Conservation (phyloP, 306 rosid genomes). For the Trichosanthes truncata region DNA sequence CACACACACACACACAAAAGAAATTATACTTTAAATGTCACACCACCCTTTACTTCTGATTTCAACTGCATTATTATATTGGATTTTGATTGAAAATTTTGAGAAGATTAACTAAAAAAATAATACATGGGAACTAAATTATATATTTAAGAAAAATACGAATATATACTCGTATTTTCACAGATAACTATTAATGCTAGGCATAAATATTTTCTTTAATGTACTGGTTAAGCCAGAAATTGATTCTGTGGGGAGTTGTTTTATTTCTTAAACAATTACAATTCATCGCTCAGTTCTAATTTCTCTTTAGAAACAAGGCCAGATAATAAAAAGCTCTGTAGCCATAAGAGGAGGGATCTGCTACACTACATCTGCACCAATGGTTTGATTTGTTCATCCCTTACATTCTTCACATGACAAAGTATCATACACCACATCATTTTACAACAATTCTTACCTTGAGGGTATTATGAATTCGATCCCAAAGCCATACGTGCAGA, state of each 20-base stretch:
- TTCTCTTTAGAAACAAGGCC: constrained; percentile 85
- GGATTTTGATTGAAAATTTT: background rate
- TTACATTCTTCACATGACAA: background rate
- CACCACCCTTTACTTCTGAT: too few species aligned
- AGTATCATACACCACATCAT: background rate
- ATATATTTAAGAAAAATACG: too few species aligned
- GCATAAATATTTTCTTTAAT: background rate
- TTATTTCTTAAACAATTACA: constrained; percentile 64
- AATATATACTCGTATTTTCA: background rate
- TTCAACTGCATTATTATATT: background rate
- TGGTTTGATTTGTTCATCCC: background rate
- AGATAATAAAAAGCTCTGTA: constrained; percentile 73
- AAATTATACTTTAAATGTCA: too few species aligned
- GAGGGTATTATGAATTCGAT: constrained; percentile 90
- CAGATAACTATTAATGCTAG: background rate
- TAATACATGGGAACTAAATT: background rate
- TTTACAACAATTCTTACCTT: constrained; percentile 45
- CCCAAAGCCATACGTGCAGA: constrained; percentile 84
- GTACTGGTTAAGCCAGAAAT: background rate
- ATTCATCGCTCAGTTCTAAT: constrained; percentile 73
- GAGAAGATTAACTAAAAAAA: background rate
- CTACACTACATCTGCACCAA: constrained; percentile 71
- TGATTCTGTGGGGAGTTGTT: background rate
- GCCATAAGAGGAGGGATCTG: constrained; percentile 77
- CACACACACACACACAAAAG: too few species aligned